Evolutionary conservation across 2,329 filamentous ascomycete species (phyloP).

Genomic region (Penicillium sp.): DNA sequence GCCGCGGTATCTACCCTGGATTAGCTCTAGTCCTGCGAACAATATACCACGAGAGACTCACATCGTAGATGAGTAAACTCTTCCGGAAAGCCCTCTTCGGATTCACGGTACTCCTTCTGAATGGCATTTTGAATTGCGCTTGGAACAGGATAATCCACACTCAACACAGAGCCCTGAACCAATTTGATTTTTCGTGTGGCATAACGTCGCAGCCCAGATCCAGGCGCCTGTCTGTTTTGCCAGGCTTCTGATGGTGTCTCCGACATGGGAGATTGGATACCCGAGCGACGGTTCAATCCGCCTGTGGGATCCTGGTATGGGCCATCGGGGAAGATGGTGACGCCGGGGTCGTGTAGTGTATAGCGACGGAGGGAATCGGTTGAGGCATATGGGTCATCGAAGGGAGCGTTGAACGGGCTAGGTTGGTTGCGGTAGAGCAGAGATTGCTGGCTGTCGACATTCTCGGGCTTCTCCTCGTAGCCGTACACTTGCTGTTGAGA

Average conservation of each 20-base stretch:
- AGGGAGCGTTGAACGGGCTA: constrained; percentile 45
- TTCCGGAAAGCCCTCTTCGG: constrained; percentile 78
- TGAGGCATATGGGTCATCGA: constrained; percentile 47
- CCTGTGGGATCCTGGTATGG: constrained; percentile 58
- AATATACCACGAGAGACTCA: constrained; percentile 36
- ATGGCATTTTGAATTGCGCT: constrained; percentile 97
- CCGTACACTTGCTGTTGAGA: constrained; percentile 12
- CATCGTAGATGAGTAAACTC: constrained; percentile 97
- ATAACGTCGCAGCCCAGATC: constrained; percentile 69
- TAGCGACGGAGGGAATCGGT: constrained; percentile 33
- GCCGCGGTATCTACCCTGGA: constrained; percentile 70
- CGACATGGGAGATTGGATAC: constrained; percentile 54
- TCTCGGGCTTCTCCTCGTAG: constrained; percentile 24
- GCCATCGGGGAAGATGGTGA: constrained; percentile 51
- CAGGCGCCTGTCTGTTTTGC: constrained; percentile 71
- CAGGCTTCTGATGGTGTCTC: constrained; percentile 67
- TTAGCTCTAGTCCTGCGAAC: background rate
- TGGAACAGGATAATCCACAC: constrained; percentile 93
- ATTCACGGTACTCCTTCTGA: constrained; percentile 80
- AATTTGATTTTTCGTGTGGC: constrained; percentile 97
- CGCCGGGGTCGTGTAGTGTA: constrained; percentile 48
- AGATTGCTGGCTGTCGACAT: constrained; percentile 25
- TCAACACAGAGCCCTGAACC: constrained; percentile 91
- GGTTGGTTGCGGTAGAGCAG: constrained; percentile 36
- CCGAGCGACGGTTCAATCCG: constrained; percentile 44